Percentiles rank a stretch among this genome's conserved stretches.
phyloP scores from a whole-genome alignment of 2,329 filamentous ascomycete species.

The Salinomyces thailandicus region DNA sequence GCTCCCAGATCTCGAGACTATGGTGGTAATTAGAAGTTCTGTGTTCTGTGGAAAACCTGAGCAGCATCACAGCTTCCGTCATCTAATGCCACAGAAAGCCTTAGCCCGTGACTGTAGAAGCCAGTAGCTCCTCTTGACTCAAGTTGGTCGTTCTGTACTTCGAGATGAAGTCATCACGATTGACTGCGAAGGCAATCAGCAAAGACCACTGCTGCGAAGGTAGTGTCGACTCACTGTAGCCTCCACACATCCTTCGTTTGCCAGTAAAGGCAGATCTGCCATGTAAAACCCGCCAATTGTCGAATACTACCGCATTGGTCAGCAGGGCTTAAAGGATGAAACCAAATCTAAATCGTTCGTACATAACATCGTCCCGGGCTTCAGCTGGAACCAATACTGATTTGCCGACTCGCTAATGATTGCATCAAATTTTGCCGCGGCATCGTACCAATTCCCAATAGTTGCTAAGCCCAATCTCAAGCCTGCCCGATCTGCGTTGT shows the following conservation, averaged over 20 bases:
- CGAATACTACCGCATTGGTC: slow-evolving; percentile 54
- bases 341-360: no score
- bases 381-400: slow-evolving; percentile 71
- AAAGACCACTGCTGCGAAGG: background rate
- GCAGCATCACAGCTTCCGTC: no score
- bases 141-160: slow-evolving; percentile 64
- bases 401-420: slow-evolving; percentile 55
- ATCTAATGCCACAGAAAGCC: no score
- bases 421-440: slow-evolving; percentile 60
- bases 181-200: slow-evolving; percentile 31
- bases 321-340: slow-evolving; percentile 3
- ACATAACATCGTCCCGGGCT: slow-evolving; percentile 69
- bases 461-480: slow-evolving; percentile 44
- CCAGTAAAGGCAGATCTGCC: slow-evolving; percentile 76
- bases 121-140: slow-evolving; percentile 19
- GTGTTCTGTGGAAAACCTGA: no score
- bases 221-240: slow-evolving; percentile 48
- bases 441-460: slow-evolving; percentile 59
- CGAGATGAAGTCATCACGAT: slow-evolving; percentile 70
- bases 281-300: slow-evolving; percentile 92
- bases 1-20: no score
- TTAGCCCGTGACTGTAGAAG: slow-evolving; percentile 25
- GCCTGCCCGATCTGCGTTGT: slow-evolving; percentile 75
- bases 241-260: slow-evolving; percentile 78
- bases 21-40: no score